A percentile compares a stretch with the other conserved stretches of the same genome.
Evolutionary conservation across 352 stramenopile species (phyloP).

Genomic region (Pythium oligandrum): DNA sequence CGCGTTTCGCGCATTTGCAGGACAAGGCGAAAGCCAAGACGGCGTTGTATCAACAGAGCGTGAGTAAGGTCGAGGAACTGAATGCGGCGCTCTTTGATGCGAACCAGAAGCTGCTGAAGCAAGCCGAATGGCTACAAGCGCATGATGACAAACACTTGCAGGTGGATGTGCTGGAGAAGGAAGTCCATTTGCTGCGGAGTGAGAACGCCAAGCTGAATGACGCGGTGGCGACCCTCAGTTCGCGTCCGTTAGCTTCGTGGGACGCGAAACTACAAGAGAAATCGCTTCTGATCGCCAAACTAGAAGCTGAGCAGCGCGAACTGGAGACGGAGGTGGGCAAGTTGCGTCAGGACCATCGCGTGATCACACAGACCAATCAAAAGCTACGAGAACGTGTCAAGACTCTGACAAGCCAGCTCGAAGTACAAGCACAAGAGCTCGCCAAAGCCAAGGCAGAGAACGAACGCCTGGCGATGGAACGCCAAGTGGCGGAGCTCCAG

Average conservation of each 20-base stretch:
- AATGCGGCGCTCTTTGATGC: slow-evolving; percentile 36
- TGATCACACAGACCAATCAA: slow-evolving; percentile 17
- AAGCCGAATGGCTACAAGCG: slow-evolving; percentile 29
- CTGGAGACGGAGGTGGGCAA: slow-evolving; percentile 17
- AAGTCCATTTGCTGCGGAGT: slow-evolving; percentile 44
- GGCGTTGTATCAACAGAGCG: slow-evolving; percentile 34
- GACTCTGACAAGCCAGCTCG: slow-evolving; percentile 15
- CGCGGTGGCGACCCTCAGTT: slow-evolving; percentile 35
- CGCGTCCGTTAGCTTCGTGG: slow-evolving; percentile 44
- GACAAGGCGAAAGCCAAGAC: slow-evolving; percentile 29
- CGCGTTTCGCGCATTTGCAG: slow-evolving; percentile 42
- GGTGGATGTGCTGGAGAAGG: slow-evolving; percentile 32
- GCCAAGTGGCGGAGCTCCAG: slow-evolving; percentile 47
- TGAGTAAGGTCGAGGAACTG: slow-evolving; percentile 30
- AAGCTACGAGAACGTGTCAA: slow-evolving; percentile 15
- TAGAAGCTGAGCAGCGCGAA: slow-evolving; percentile 32
- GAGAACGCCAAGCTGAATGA: slow-evolving; percentile 55
- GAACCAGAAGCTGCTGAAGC: slow-evolving; percentile 33
- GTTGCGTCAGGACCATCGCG: slow-evolving; percentile 18
- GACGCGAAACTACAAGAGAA: slow-evolving; percentile 37
- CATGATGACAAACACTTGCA: slow-evolving; percentile 28
- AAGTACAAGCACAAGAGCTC: slow-evolving; percentile 20
- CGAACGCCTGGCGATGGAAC: slow-evolving; percentile 36
- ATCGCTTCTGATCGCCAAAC: slow-evolving; percentile 35
- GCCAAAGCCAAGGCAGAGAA: slow-evolving; percentile 15